Evolutionary conservation across 305 asterid genomes (phyloP).

Genomic region (Fraxinus albicans): DNA sequence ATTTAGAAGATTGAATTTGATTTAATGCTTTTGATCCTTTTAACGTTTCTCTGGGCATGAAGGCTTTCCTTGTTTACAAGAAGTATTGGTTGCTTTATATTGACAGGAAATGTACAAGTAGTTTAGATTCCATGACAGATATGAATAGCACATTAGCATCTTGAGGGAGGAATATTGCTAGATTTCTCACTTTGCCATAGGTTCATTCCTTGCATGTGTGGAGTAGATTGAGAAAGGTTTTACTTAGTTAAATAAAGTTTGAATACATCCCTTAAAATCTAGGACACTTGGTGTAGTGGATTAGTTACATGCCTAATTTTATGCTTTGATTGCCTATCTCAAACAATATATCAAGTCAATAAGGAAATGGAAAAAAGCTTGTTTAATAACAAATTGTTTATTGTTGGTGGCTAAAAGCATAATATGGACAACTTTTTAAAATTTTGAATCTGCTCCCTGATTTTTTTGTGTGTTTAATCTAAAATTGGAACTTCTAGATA

Average conservation of each 20-base stretch:
- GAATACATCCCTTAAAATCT: neutral
- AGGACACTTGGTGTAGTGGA: neutral
- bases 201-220: neutral
- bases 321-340: neutral
- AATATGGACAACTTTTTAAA: neutral
- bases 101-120: slow-evolving; percentile 5
- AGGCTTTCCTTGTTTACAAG: slow-evolving; percentile 12
- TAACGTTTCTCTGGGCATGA: slow-evolving; percentile 16
- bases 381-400: neutral
- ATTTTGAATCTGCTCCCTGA: neutral
- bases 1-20: slow-evolving; percentile 12
- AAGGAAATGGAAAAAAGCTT: neutral
- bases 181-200: neutral
- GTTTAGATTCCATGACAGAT: neutral
- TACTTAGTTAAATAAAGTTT: neutral
- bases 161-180: neutral
- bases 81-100: slow-evolving; percentile 15
- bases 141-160: neutral
- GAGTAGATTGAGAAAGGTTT: neutral
- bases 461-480: neutral
- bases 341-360: neutral
- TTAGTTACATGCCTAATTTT: neutral
- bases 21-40: slow-evolving; percentile 20
- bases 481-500: neutral
- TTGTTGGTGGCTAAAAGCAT: neutral